Percentiles rank a stretch among this genome's conserved stretches.
Conservation (phyloP, 1,284 basidiomycete genomes). For the Puccinia polysora region DNA sequence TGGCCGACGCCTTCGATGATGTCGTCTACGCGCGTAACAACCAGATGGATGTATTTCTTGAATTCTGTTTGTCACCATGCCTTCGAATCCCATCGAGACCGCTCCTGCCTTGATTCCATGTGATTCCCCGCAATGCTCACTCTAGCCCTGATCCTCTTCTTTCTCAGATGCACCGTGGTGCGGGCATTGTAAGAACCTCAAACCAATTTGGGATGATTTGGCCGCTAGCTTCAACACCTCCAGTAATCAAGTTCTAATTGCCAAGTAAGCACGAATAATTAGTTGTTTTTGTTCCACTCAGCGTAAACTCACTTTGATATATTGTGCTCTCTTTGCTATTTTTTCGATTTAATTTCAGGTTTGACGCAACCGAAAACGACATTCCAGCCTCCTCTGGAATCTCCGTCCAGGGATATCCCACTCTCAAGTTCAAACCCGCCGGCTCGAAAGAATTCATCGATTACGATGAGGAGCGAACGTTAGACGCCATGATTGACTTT, state of each 20-base stretch:
- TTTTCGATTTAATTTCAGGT: too few relatives aligned
- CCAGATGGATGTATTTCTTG: constrained; percentile 88
- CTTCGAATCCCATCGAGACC: too few relatives aligned
- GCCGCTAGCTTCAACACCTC: constrained; percentile 74
- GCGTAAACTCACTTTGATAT: too few relatives aligned
- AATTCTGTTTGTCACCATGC: constrained; percentile 59
- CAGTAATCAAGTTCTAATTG: constrained; percentile 73
- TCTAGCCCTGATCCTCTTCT: background rate
- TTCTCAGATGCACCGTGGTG: constrained; percentile 86
- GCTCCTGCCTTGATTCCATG: too few relatives aligned
- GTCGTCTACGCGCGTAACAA: constrained; percentile 67
- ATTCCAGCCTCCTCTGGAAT: constrained; percentile 80
- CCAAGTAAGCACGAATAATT: too few relatives aligned
- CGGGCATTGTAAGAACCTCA: constrained; percentile 79
- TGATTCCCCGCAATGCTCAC: too few relatives aligned
- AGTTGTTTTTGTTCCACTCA: too few relatives aligned
- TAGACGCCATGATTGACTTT: constrained; percentile 60
- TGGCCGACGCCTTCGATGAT: constrained; percentile 79
- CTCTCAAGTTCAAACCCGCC: constrained; percentile 92
- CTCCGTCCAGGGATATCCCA: constrained; percentile 74
- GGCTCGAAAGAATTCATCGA: constrained; percentile 80
- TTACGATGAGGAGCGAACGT: constrained; percentile 82
- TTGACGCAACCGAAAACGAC: constrained; percentile 96
- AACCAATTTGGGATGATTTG: constrained; percentile 87
- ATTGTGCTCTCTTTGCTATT: too few relatives aligned